Evolutionary conservation across 169 alveolate species (phyloP).

Genomic region (Eimeria zaria): DNA sequence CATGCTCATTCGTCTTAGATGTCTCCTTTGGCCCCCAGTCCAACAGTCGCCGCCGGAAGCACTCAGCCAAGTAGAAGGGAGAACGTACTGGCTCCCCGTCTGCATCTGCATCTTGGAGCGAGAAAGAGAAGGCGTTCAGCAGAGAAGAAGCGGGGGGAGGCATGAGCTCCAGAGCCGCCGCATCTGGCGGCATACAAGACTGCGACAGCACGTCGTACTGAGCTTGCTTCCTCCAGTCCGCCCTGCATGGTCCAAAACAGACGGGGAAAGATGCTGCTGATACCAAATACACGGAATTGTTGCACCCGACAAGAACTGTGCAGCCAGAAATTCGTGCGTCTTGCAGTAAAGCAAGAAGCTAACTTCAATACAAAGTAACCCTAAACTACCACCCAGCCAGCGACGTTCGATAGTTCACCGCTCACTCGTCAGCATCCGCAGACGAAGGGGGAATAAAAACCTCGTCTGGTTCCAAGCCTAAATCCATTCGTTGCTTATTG

Average conservation of each 20-base stretch:
- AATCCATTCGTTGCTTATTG: conserved; percentile 44
- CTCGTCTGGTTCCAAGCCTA: conserved; percentile 73
- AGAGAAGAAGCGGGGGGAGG: conserved; percentile 77
- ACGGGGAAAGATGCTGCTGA: background rate
- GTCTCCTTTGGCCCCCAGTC: conserved; percentile 52
- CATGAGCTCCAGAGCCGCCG: conserved; percentile 79
- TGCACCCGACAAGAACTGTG: background rate
- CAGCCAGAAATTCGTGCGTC: background rate
- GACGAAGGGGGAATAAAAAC: conserved; percentile 52
- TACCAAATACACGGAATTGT: background rate
- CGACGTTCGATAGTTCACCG: background rate
- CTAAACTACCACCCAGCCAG: background rate
- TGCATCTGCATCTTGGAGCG: conserved; percentile 7
- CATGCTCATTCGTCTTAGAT: background rate
- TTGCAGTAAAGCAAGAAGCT: background rate
- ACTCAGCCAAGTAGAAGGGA: conserved; percentile 73
- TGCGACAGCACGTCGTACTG: conserved; percentile 82
- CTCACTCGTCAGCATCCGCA: conserved; percentile 60
- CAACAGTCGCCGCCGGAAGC: conserved; percentile 61
- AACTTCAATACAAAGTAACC: background rate
- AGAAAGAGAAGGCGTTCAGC: conserved; percentile 52
- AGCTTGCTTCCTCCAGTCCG: conserved; percentile 69
- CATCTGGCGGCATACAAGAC: conserved; percentile 75
- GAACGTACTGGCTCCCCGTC: conserved; percentile 77
- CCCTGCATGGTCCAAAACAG: background rate